Evolutionary conservation across 208 protist genomes (phyloP).

Genomic region (Trypanosoma scelopori): DNA sequence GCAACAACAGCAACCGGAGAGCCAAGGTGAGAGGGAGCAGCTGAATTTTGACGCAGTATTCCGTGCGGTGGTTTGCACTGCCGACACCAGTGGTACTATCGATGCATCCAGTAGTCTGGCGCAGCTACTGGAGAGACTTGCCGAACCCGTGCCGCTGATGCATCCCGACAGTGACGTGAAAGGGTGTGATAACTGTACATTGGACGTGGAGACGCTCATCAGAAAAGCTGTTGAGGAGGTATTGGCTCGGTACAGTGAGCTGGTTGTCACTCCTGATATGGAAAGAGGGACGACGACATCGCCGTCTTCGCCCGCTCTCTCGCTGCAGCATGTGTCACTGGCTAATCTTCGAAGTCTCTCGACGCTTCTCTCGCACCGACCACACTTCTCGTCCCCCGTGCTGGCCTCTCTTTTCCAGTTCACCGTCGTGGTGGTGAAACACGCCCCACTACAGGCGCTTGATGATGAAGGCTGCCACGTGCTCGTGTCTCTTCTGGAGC

Average conservation of each 20-base stretch:
- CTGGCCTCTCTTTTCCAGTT: conserved; percentile 27
- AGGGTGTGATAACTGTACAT: too few species aligned
- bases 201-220: conserved; percentile 15
- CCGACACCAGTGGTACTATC: neutral
- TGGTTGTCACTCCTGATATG: neutral
- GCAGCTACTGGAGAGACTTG: neutral
- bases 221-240: conserved; percentile 7
- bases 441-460: conserved; percentile 12
- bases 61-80: neutral
- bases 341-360: conserved; percentile 18
- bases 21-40: neutral
- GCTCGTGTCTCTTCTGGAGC: conserved; percentile 17
- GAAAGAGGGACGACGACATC: neutral
- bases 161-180: neutral
- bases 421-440: conserved; percentile 4
- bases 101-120: neutral
- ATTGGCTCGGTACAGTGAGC: conserved; percentile 9
- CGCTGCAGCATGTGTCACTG: neutral
- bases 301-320: neutral
- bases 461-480: conserved; percentile 13
- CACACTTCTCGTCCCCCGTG: conserved; percentile 4
- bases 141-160: neutral
- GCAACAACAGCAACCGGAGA: neutral
- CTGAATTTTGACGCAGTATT: conserved; percentile 11
- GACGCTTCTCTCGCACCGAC: conserved; percentile 8